phyloP scores from a whole-genome alignment of 1,139 yeast species.

The Taphrina pruni region DNA sequence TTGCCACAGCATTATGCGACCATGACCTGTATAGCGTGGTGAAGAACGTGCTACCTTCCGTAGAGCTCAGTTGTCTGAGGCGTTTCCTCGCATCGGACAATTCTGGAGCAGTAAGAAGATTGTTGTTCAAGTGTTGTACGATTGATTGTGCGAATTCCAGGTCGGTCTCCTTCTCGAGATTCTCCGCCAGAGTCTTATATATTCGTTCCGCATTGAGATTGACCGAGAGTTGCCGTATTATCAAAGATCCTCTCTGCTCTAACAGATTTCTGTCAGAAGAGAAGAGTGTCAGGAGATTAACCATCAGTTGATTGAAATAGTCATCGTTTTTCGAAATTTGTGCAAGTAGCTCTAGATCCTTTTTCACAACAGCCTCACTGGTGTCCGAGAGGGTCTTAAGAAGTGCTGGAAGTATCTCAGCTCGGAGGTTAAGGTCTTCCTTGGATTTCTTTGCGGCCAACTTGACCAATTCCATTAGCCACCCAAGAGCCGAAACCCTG shows the following conservation, averaged over 20 bases:
- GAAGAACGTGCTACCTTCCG: slow-evolving; percentile 69
- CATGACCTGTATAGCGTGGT: slow-evolving; percentile 82
- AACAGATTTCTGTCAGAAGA: slow-evolving; percentile 67
- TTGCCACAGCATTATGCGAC: slow-evolving; percentile 92
- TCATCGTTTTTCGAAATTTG: slow-evolving; percentile 78
- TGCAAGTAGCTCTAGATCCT: slow-evolving; percentile 76
- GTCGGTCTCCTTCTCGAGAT: slow-evolving; percentile 68
- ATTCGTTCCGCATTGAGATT: slow-evolving; percentile 83
- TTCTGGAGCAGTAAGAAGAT: slow-evolving; percentile 70
- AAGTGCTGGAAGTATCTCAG: slow-evolving; percentile 78
- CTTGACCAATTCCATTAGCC: slow-evolving; percentile 84
- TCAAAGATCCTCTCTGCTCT: slow-evolving; percentile 79
- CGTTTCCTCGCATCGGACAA: slow-evolving; percentile 35
- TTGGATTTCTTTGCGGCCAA: slow-evolving; percentile 55
- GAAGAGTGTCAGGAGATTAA: slow-evolving; percentile 71
- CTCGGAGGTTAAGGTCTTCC: slow-evolving; percentile 60
- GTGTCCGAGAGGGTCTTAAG: slow-evolving; percentile 84
- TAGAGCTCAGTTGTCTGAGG: slow-evolving; percentile 21
- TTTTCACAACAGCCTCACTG: slow-evolving; percentile 80
- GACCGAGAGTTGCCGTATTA: slow-evolving; percentile 80
- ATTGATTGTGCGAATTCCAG: slow-evolving; percentile 62
- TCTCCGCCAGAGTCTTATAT: slow-evolving; percentile 79
- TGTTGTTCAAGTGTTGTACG: slow-evolving; percentile 86
- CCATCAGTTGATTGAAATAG: slow-evolving; percentile 77
- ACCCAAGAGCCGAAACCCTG: slow-evolving; percentile 82